These are phyloP conservation scores for Globisporangium radiosum DNA, from an alignment of 352 stramenopile genomes.

Conservation along the genomic window DNA sequence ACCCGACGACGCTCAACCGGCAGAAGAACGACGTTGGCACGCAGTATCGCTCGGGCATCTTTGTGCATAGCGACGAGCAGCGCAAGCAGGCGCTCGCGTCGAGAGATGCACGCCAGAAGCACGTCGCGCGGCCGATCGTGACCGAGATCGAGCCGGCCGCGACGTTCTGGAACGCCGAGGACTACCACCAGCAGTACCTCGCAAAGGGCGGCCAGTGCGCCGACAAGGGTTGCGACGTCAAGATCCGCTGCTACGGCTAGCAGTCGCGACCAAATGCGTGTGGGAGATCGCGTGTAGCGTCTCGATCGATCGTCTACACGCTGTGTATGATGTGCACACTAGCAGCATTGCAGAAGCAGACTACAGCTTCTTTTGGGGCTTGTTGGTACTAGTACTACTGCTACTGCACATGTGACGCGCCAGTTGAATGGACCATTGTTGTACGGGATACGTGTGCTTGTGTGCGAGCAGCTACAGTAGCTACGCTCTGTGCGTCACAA, in stretches of 20 bases:
- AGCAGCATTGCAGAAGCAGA: too few species aligned
- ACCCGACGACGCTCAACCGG: slow-evolving; percentile 89
- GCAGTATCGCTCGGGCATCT: slow-evolving; percentile 96
- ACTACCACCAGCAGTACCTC: slow-evolving; percentile 96
- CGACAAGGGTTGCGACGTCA: slow-evolving; percentile 86
- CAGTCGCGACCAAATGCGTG: too few species aligned
- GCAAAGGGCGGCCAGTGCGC: slow-evolving; percentile 92
- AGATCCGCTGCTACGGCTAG: slow-evolving; percentile 90
- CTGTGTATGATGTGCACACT: too few species aligned
- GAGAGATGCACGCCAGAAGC: slow-evolving; percentile 64
- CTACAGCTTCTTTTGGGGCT: too few species aligned
- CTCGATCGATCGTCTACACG: too few species aligned
- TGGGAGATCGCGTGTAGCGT: too few species aligned
- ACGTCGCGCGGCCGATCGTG: slow-evolving; percentile 74
- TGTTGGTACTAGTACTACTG: too few species aligned
- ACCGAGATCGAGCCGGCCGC: slow-evolving; percentile 86
- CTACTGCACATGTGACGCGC: too few species aligned
- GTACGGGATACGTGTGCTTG: too few species aligned
- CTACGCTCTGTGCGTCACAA: neutral
- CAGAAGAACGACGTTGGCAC: slow-evolving; percentile 88
- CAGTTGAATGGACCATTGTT: neutral
- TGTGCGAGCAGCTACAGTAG: neutral
- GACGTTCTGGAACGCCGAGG: slow-evolving; percentile 92
- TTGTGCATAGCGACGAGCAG: slow-evolving; percentile 91
- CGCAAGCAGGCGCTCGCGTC: slow-evolving; percentile 50